Conservation (phyloP, 345 rosid genomes). For the Passiflora organensis region DNA sequence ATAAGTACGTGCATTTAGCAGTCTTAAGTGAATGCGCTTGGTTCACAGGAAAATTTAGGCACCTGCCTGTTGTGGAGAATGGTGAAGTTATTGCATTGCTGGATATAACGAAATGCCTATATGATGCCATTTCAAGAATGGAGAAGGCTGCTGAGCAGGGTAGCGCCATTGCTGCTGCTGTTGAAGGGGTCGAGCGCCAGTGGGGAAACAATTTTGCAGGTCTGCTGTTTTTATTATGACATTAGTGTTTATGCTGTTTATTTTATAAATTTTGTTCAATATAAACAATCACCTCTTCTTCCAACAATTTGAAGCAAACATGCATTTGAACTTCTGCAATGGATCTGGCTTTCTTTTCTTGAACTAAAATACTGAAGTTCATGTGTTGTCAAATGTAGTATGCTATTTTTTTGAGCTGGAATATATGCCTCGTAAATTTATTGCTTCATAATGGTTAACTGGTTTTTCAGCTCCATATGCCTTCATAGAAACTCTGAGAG, state of each 20-base stretch:
- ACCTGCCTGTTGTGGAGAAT: slow-evolving; percentile 96
- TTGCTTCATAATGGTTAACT: too few relatives aligned
- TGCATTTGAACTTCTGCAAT: too few relatives aligned
- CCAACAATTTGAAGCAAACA: too few relatives aligned
- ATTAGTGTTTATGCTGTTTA: too few relatives aligned
- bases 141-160: slow-evolving; percentile 99
- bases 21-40: slow-evolving; percentile 8
- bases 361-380: too few relatives aligned
- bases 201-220: slow-evolving; percentile 75
- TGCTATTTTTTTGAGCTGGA: too few relatives aligned
- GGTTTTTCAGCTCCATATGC: slow-evolving; percentile 60
- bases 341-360: too few relatives aligned
- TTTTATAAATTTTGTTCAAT: too few relatives aligned
- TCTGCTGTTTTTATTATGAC: slow-evolving; percentile 12
- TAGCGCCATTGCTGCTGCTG: slow-evolving; percentile 94
- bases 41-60: slow-evolving; percentile 78
- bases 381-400: too few relatives aligned
- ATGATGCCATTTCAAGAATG: slow-evolving; percentile 95
- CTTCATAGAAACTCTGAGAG: slow-evolving; percentile 90
- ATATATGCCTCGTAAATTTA: too few relatives aligned
- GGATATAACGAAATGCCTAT: slow-evolving; percentile 92
- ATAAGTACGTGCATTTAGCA: neutral
- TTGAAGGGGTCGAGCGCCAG: slow-evolving; percentile 97
- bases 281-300: too few relatives aligned
- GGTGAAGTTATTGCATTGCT: slow-evolving; percentile 96